Evolutionary conservation across 140 eudicot species (phyloP), one percentile per base, ranked within the genome.

Genomic region (Erigeron philadelphicus): DNA sequence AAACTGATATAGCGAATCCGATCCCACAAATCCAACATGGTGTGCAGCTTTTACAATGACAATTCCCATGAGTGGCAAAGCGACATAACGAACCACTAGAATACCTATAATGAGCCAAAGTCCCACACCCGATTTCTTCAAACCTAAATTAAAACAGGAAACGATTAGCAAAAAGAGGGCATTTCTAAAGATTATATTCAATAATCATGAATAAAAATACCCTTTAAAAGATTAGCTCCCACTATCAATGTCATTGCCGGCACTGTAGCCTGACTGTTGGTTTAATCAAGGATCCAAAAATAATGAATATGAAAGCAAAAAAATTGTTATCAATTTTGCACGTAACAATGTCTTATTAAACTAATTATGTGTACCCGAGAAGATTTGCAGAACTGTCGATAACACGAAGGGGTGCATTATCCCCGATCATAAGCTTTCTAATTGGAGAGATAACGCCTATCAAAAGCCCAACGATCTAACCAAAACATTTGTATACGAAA

Each of bases 381-480:
- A 86, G 41, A 66, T 66, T 45, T 8, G 86, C 76, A 43, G 88
- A 78, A 64, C 80, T 72, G 8, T 87, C 75, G 35, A 89, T 70
- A 46, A 80, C 91, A 59, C 82, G 90, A 76, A 89, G 86, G 16
- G 95, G 90, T 40, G 96, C 95, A 68, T 62, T 72, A 8, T 77
- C 76, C 18, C 96, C 95, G 73, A 89, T 76, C 72, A 89, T 63
- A 61, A 86, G 68, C 68, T 74, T 78, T 72, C 83, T 69, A 58
- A 89, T 69, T 25, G 81, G 85, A 48, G 90, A 46, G 58, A 80
- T 45, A 49, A 85, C 86, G 40, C 94, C 96, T 73, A 89, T 76
- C 52, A 78, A 11, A 61, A 89, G 73, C 55, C 96, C 96, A 60
- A 80, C 57, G 43, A 84, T 74, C 96, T 89, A 56, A 77, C 38